Percentiles rank a stretch among this genome's conserved stretches.
Evolutionary conservation across 768 basidiomycete genomes (phyloP).

Genomic region (Russula virescens): DNA sequence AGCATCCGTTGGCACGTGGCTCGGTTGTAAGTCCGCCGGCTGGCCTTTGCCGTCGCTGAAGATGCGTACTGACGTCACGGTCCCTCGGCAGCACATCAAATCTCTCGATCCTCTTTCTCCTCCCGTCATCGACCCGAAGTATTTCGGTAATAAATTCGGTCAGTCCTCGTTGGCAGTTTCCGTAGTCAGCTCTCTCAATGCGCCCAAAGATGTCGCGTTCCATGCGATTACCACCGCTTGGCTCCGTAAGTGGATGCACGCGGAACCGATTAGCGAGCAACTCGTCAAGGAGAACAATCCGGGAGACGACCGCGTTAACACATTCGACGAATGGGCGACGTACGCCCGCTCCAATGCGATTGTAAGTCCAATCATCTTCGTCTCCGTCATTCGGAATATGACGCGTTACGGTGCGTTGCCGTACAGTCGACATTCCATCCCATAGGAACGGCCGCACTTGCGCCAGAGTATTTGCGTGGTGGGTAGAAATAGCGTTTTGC

Average conservation of each 20-base stretch:
- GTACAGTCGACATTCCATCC: slow-evolving; percentile 23
- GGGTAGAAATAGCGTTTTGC: not conserved
- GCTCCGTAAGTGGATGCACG: slow-evolving; percentile 25
- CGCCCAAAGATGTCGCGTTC: slow-evolving; percentile 27
- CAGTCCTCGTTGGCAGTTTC: not conserved
- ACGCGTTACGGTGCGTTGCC: not conserved
- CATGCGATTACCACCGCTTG: slow-evolving; percentile 30
- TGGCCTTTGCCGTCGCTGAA: not conserved
- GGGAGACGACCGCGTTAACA: slow-evolving; percentile 7
- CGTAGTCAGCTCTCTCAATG: slow-evolving; percentile 3
- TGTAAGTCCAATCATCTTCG: not conserved
- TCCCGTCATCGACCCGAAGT: slow-evolving; percentile 41
- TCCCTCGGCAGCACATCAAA: slow-evolving; percentile 28
- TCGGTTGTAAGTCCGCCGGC: slow-evolving; percentile 8
- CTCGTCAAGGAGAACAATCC: slow-evolving; percentile 18
- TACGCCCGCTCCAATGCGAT: slow-evolving; percentile 22
- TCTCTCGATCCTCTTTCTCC: slow-evolving; percentile 31
- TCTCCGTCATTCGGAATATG: not conserved
- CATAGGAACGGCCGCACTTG: slow-evolving; percentile 37
- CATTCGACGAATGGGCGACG: slow-evolving; percentile 19
- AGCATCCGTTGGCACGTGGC: slow-evolving; percentile 21
- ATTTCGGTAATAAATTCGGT: slow-evolving; percentile 29
- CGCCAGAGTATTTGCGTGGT: slow-evolving; percentile 34
- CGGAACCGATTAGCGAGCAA: slow-evolving; percentile 12
- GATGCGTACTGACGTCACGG: not conserved